phyloP scores from a whole-genome alignment of 768 basidiomycete genomes.

The Suillus discolor region DNA sequence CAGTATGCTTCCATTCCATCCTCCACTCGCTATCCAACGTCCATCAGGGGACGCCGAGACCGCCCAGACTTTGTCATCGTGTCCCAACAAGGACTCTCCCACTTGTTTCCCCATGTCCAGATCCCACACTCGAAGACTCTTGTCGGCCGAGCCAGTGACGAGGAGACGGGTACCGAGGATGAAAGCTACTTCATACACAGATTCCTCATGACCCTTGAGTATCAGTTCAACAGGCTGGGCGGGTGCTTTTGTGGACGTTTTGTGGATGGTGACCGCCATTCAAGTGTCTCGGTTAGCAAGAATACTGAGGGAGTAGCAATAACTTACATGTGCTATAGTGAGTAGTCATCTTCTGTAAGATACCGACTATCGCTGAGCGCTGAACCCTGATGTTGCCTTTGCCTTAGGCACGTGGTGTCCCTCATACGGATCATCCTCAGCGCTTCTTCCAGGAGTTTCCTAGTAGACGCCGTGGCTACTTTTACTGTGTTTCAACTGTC shows the following conservation, averaged over 20 bases:
- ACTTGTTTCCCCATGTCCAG: constrained; percentile 29
- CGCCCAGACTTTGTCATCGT: constrained; percentile 26
- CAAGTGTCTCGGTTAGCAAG: background rate
- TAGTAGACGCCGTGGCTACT: too few relatives aligned
- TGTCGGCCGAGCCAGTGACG: background rate
- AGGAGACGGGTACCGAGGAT: background rate
- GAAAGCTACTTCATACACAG: background rate
- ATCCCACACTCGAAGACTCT: too few relatives aligned
- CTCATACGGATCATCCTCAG: background rate
- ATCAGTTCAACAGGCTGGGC: background rate
- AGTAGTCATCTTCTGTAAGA: background rate
- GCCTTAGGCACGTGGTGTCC: background rate
- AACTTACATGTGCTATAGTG: background rate
- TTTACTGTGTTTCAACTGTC: too few relatives aligned
- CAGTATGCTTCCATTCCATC: constrained; percentile 11
- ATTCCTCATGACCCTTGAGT: background rate
- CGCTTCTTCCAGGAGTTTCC: background rate
- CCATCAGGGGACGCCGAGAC: constrained; percentile 34
- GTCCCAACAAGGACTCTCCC: constrained; percentile 5
- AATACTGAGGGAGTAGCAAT: background rate
- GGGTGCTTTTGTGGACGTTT: background rate
- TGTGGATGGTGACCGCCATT: background rate
- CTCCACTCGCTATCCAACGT: constrained; percentile 13
- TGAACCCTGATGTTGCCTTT: too few relatives aligned
- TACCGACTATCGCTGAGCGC: too few relatives aligned